Base-by-base conservation (phyloP, 169 alveolate genomes). In the Eimeria praecox region DNA sequence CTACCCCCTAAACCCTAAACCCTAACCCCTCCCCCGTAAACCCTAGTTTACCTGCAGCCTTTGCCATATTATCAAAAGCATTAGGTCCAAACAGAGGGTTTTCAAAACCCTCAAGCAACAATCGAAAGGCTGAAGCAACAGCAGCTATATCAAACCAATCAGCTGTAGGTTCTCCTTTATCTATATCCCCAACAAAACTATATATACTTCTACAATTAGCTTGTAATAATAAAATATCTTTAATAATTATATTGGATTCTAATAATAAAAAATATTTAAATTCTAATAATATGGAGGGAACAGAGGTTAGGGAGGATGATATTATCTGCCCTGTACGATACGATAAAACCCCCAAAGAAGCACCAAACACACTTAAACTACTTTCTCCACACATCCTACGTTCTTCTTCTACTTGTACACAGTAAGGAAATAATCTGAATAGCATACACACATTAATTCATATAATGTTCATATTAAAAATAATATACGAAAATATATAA, bases 131-230 rank as follows among this genome's bases (percentile, higher is more conserved):
- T 52, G 82, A 18, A 77, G 64, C 88, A 18, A 73, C 59, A 35
- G 80, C 95, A 1, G 90, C 90, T 6, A 42, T 16, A 64, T 73
- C 83, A 5, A 40, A 10, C 90, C 95, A 90, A 59, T 71, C 95
- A 6, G 80, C 95, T 18, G 35, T 14, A 3, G 95, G 95, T n/a
- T 42, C 56, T 27, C 95, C 95, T 14, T 12, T n/a, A 33, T 73
- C 80, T 2, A 90, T 30, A 77, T 90, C 95, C 24, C 95, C 95
- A 20, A 90, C 95, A 44, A 90, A 90, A 35, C 88, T 88, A 56
- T 90, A 90, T 22, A 90, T n/a, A 22, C 69, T 64, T 24, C 52
- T 73, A 40, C 95, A 90, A 56, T 62, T 75, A 3, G 78, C 87
- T 30, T 90, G 95, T 59, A 90, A 71, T 27, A 35, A 46, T 33